Evolutionary conservation across 192 early-diverging fungal species (phyloP).

Genomic region (Podila minutissima): DNA sequence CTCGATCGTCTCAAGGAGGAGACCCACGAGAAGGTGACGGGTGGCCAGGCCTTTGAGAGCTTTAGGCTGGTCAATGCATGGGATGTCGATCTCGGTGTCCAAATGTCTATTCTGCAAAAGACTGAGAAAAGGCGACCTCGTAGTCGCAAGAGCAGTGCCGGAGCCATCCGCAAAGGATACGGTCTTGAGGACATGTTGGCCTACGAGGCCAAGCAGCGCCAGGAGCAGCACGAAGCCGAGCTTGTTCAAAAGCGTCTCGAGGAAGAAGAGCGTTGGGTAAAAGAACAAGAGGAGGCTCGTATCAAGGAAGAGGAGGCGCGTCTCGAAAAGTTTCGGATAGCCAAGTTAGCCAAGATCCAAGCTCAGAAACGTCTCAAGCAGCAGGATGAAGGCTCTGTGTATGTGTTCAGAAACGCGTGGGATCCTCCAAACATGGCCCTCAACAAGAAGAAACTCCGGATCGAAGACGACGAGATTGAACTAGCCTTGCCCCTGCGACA

Average conservation of each 20-base stretch:
- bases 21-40: slow-evolving; percentile 22
- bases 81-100: slow-evolving; percentile 41
- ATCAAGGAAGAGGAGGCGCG: slow-evolving; percentile 42
- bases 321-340: slow-evolving; percentile 19
- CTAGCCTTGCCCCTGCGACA: slow-evolving; percentile 39
- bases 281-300: slow-evolving; percentile 45
- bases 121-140: slow-evolving; percentile 37
- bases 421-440: slow-evolving; percentile 31
- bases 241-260: slow-evolving; percentile 23
- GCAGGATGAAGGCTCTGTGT: slow-evolving; percentile 16
- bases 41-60: slow-evolving; percentile 47
- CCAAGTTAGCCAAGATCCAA: slow-evolving; percentile 16
- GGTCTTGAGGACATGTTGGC: slow-evolving; percentile 49
- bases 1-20: slow-evolving; percentile 28
- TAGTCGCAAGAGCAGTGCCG: slow-evolving; percentile 49
- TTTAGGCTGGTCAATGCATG: slow-evolving; percentile 50
- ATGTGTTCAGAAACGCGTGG: slow-evolving; percentile 46
- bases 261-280: slow-evolving; percentile 44
- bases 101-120: slow-evolving; percentile 42
- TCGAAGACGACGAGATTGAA: slow-evolving; percentile 49
- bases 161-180: slow-evolving; percentile 42
- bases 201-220: slow-evolving; percentile 36
- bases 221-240: slow-evolving; percentile 36
- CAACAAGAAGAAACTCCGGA: slow-evolving; percentile 41
- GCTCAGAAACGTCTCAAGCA: slow-evolving; percentile 10